phyloP scores from a whole-genome alignment of 352 stramenopile genomes.

The Globisporangium solare region DNA sequence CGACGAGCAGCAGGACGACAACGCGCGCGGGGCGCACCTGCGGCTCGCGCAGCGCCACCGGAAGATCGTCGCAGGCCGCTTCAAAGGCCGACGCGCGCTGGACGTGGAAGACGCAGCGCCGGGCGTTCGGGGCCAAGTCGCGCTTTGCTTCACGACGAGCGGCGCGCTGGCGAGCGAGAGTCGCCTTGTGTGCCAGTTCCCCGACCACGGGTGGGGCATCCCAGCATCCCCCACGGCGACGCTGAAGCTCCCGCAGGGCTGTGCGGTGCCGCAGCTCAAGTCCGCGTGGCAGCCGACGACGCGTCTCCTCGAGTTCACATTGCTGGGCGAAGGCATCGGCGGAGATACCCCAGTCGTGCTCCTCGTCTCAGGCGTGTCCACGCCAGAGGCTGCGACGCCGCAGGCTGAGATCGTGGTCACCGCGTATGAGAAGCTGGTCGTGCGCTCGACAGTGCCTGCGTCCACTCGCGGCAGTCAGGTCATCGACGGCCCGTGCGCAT shows the following conservation, averaged over 20 bases:
- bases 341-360: conserved; percentile 34
- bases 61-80: conserved; percentile 46
- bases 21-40: conserved; percentile 40
- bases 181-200: conserved; percentile 44
- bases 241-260: conserved; percentile 29
- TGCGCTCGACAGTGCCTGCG: conserved; percentile 39
- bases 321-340: conserved; percentile 40
- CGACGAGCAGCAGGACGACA: conserved; percentile 30
- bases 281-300: conserved; percentile 26
- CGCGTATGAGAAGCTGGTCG: conserved; percentile 55
- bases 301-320: conserved; percentile 46
- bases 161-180: conserved; percentile 32
- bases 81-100: conserved; percentile 33
- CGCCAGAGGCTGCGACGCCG: conserved; percentile 46
- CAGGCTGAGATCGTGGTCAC: conserved; percentile 45
- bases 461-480: conserved; percentile 63
- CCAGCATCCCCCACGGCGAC: conserved; percentile 19
- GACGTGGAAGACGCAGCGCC: conserved; percentile 45
- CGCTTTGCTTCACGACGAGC: conserved; percentile 46
- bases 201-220: conserved; percentile 54
- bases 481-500: conserved; percentile 44
- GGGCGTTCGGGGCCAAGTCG: conserved; percentile 42
- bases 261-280: conserved; percentile 22
- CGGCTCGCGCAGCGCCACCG: conserved; percentile 68
- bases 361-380: conserved; percentile 47